Evolutionary conservation across 2,329 filamentous ascomycete genomes (phyloP).

Genomic region (Aspergillus jensenii): DNA sequence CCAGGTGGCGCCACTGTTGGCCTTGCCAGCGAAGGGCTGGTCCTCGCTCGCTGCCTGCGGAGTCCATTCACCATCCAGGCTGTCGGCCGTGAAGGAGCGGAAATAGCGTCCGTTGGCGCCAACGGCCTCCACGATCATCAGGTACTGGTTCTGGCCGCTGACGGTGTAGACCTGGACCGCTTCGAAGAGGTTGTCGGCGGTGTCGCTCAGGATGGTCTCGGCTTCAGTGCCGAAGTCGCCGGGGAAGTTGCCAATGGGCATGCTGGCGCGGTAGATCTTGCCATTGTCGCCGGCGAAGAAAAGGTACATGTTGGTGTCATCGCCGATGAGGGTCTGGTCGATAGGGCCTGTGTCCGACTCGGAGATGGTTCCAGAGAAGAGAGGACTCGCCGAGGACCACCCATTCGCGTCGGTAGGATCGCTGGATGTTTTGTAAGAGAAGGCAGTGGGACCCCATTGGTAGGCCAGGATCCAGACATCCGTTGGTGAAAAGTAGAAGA

Average conservation of each 20-base stretch:
- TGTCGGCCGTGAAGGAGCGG: constrained; percentile 64
- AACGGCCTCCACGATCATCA: constrained; percentile 68
- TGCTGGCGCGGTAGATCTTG: constrained; percentile 63
- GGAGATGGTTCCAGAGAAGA: constrained; percentile 47
- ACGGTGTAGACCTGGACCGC: constrained; percentile 67
- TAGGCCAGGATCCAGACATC: constrained; percentile 64
- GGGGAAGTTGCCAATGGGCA: constrained; percentile 64
- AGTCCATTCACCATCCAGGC: constrained; percentile 59
- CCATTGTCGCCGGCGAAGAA: constrained; percentile 70
- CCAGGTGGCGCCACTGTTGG: constrained; percentile 64
- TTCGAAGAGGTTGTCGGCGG: constrained; percentile 61
- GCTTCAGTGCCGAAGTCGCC: constrained; percentile 56
- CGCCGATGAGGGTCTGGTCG: constrained; percentile 65
- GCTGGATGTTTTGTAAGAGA: constrained; percentile 60
- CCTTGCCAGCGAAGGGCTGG: constrained; percentile 66
- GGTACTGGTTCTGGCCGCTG: constrained; percentile 55
- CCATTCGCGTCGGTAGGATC: constrained; percentile 59
- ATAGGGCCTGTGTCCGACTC: constrained; percentile 56
- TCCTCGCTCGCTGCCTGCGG: constrained; percentile 56
- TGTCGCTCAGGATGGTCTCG: constrained; percentile 54
- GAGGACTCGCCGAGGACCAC: constrained; percentile 55
- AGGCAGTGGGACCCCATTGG: constrained; percentile 62
- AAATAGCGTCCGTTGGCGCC: constrained; percentile 62
- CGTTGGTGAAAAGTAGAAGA: constrained; percentile 65
- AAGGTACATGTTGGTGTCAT: constrained; percentile 62